Percentiles rank a stretch among this genome's conserved stretches.
Evolutionary conservation across 331 rosid species (phyloP).

Genomic region (Quercus tomentella): DNA sequence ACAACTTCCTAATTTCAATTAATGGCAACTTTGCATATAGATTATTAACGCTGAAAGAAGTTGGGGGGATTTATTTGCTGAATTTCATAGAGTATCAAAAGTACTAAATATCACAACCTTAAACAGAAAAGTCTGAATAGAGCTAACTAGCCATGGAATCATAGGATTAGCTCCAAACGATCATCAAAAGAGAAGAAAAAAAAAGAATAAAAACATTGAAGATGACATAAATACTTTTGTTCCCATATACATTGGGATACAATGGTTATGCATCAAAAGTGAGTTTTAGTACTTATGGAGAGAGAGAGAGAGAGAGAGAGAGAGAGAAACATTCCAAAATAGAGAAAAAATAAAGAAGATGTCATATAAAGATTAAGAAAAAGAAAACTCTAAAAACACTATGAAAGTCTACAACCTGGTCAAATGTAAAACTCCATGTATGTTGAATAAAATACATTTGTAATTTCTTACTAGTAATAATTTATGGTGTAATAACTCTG

Average conservation of each 20-base stretch:
- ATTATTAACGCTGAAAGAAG: not conserved
- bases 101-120: not conserved
- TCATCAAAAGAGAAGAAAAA: not conserved
- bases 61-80: not conserved
- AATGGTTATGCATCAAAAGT: not conserved
- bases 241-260: not conserved
- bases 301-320: no score
- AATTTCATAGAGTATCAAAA: not conserved
- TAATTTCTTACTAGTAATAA: not conserved
- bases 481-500: not conserved
- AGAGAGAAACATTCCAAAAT: not conserved
- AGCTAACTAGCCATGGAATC: not conserved
- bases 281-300: not conserved
- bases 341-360: no score
- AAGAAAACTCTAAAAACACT: no score
- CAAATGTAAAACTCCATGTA: no score
- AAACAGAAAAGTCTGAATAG: not conserved
- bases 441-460: not conserved
- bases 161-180: not conserved
- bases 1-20: not conserved
- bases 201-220: not conserved
- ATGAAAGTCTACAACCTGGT: no score
- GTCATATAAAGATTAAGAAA: no score
- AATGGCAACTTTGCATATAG: not conserved
- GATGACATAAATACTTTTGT: not conserved